These are phyloP conservation scores for Ceratobasidium sp. DNA, from an alignment of 1,284 basidiomycete genomes.

Conservation along the genomic window DNA sequence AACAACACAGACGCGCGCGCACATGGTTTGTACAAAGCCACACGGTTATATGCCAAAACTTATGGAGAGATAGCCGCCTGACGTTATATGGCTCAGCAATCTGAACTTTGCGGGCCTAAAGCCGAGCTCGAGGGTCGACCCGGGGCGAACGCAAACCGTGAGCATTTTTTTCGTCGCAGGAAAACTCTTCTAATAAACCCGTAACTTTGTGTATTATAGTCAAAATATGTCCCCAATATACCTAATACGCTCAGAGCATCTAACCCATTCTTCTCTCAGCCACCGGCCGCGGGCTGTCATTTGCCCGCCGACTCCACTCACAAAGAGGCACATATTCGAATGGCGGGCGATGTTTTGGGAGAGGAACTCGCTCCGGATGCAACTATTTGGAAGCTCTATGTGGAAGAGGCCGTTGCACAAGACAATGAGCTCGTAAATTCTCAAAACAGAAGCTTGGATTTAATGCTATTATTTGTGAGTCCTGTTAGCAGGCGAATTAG, in stretches of 20 bases:
- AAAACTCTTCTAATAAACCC: not conserved
- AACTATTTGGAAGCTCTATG: conserved; percentile 18
- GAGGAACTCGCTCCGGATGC: conserved; percentile 22
- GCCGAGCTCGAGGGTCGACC: not conserved
- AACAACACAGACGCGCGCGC: too few relatives aligned
- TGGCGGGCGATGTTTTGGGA: conserved; percentile 1
- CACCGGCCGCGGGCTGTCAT: not conserved
- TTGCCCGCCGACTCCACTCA: not conserved
- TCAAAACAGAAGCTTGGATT: conserved; percentile 20
- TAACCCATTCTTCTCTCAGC: not conserved
- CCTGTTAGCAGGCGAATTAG: not conserved
- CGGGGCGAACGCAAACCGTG: not conserved
- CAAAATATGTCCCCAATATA: not conserved
- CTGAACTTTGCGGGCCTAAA: not conserved
- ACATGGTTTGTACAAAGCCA: too few relatives aligned
- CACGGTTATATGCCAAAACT: too few relatives aligned
- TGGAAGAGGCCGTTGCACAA: conserved; percentile 15
- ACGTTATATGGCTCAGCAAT: conserved; percentile 1
- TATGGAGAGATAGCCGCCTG: too few relatives aligned
- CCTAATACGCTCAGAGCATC: not conserved
- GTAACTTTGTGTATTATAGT: not conserved
- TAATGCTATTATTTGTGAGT: conserved; percentile 21
- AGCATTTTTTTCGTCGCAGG: not conserved
- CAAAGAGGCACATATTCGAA: not conserved
- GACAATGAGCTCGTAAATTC: conserved; percentile 8